Evolutionary conservation across 768 basidiomycete genomes (phyloP), one percentile per base, ranked within the genome.

Genomic region (Mycena latifolia): DNA sequence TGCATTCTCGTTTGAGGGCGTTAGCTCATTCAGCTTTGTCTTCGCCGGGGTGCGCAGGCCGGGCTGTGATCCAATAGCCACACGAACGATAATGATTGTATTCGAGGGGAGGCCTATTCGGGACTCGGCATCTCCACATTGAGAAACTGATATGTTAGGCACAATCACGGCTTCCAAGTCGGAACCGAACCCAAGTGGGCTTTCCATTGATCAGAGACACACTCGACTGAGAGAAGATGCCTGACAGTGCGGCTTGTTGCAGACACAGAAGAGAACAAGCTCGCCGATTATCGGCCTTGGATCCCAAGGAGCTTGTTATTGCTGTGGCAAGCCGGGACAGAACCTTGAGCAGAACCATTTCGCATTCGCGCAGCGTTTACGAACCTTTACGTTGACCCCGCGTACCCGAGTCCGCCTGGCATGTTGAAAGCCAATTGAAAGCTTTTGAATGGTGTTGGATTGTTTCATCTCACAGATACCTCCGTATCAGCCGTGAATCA

Each of bases 61-160:
- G 63, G 25, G 31, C 35, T n/a, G n/a, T n/a, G n/a, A n/a, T 46
- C 39, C 58, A 17, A 60, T 54, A 31, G 33, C 39, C 48, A 52
- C 51, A 25, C 43, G 63, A n/a, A n/a, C n/a, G n/a, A n/a, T n/a
- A 52, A 56, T 52, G 63, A 57, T 58, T 56, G 39, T 22, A 66
- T 66, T 55, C 52, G 17, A 43, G 65, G 50, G 54, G 39, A 35
- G 11, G 24, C 43, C 60, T 29, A 52, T 66, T 61, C 39, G 52
- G 65, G 54, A 54, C 61, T 58, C 39, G 61, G 47, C 17, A 53
- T 58, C 47, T 22, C 66, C 55, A 56, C 55, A 66, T 66, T 61
- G 22, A 43, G 65, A 55, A 31, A 47, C 50, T 39, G 29, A 20
- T 46, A 37, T 43, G 5, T 27, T 22, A 66, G 58, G 65, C 39